A percentile compares a stretch with the other conserved stretches of the same genome.
These are phyloP conservation scores for Pyrenophora tritici-repentis DNA, from an alignment of 2,329 filamentous ascomycete species.

Conservation along the genomic window DNA sequence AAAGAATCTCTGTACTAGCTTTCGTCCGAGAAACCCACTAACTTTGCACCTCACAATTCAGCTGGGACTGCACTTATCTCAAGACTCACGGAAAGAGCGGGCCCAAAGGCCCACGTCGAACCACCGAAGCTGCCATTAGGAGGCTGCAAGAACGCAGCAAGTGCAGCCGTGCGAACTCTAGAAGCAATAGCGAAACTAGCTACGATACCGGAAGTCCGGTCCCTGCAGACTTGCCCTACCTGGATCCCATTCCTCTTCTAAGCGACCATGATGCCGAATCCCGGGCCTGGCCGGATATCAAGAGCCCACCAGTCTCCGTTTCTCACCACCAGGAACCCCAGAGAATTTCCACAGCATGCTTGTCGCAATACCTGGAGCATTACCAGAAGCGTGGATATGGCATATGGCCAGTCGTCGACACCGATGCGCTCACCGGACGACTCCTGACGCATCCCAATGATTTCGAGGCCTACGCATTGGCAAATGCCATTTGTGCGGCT, in stretches of 20 bases:
- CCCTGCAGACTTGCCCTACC: conserved; percentile 32
- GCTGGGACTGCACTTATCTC: conserved; percentile 46
- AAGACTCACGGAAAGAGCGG: conserved; percentile 46
- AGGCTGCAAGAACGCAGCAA: conserved; percentile 40
- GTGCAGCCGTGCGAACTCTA: conserved; percentile 26
- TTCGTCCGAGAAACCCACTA: too few relatives aligned
- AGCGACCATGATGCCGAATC: conserved; percentile 25
- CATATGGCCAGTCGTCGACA: conserved; percentile 45
- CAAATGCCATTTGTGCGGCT: conserved; percentile 41
- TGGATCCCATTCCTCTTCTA: conserved; percentile 30
- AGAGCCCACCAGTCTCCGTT: conserved; percentile 23
- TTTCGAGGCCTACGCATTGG: conserved; percentile 39
- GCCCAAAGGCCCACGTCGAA: conserved; percentile 43
- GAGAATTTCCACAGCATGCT: conserved; percentile 39
- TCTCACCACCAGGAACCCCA: conserved; percentile 22
- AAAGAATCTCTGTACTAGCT: too few relatives aligned
- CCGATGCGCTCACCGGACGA: conserved; percentile 37
- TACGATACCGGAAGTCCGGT: conserved; percentile 38
- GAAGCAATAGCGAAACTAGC: conserved; percentile 43
- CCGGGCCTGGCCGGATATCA: conserved; percentile 33
- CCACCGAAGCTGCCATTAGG: conserved; percentile 42
- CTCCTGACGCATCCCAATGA: conserved; percentile 41
- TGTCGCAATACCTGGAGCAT: conserved; percentile 41
- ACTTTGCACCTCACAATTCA: background rate
- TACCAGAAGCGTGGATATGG: conserved; percentile 40